Percentiles rank a stretch among this genome's conserved stretches.
These are phyloP conservation scores for Bombardia bombarda DNA, from an alignment of 495 filamentous ascomycete genomes.

Conservation along the genomic window DNA sequence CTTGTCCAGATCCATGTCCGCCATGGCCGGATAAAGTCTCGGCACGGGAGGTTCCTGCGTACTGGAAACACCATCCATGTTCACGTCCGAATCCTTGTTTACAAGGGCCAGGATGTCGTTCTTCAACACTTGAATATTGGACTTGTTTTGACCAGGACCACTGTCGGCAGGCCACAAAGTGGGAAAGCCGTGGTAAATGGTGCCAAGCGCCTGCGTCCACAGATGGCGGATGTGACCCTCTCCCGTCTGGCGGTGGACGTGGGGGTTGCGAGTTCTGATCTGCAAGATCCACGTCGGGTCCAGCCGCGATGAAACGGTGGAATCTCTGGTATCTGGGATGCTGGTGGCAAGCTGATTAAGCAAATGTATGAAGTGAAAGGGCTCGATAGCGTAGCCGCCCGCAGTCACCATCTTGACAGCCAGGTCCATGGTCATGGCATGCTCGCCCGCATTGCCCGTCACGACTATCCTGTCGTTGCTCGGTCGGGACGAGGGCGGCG, in stretches of 20 bases:
- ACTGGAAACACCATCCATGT: too few relatives aligned
- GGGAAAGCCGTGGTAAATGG: constrained; percentile 16
- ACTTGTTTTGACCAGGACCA: too few relatives aligned
- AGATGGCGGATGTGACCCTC: constrained; percentile 17
- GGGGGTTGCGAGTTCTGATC: constrained; percentile 19
- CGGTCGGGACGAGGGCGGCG: background rate
- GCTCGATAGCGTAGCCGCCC: constrained; percentile 26
- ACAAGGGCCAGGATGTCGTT: too few relatives aligned
- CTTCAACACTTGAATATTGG: too few relatives aligned
- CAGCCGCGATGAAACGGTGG: background rate
- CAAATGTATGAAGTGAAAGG: constrained; percentile 22
- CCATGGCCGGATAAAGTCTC: too few relatives aligned
- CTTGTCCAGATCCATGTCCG: too few relatives aligned
- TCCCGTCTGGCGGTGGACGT: constrained; percentile 16
- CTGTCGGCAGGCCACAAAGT: too few relatives aligned
- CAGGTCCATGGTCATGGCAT: constrained; percentile 24
- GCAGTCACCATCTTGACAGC: constrained; percentile 17
- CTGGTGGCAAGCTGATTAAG: background rate
- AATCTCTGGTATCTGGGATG: background rate
- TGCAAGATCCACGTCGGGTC: constrained; percentile 9
- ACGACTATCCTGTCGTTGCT: constrained; percentile 5
- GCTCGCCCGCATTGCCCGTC: constrained; percentile 27
- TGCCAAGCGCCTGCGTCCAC: constrained; percentile 17
- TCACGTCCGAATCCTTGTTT: too few relatives aligned
- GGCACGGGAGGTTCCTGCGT: too few relatives aligned